Conservation (phyloP, 352 stramenopile species). For the Phytophthora pluvialis region DNA sequence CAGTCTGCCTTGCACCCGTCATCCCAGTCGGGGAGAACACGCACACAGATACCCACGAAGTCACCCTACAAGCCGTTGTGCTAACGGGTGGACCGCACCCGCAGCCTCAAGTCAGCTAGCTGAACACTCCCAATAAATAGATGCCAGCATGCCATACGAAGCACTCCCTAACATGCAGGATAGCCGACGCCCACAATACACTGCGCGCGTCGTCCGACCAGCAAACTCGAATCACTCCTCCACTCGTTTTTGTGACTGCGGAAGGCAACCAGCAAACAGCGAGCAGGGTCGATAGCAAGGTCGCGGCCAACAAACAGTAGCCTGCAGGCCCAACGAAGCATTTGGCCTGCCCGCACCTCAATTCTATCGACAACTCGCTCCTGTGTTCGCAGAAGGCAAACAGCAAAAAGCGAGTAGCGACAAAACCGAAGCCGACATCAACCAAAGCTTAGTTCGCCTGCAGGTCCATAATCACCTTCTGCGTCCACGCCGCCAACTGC, state of each 20-base stretch:
- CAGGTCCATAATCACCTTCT: conserved; percentile 78
- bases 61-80: conserved; percentile 17
- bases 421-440: conserved; percentile 17
- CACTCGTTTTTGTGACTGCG: conserved; percentile 31
- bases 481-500: conserved; percentile 76
- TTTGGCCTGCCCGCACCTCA: conserved; percentile 14
- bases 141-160: conserved; percentile 34
- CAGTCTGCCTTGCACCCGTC: conserved; percentile 10
- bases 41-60: conserved; percentile 18
- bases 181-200: conserved; percentile 14
- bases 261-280: conserved; percentile 39
- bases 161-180: conserved; percentile 35
- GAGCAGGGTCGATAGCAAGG: conserved; percentile 17
- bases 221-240: conserved; percentile 14
- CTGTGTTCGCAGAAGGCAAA: conserved; percentile 43
- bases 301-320: conserved; percentile 17
- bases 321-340: conserved; percentile 39
- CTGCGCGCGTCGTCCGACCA: conserved; percentile 12
- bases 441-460: conserved; percentile 51
- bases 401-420: conserved; percentile 18
- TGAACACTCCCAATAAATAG: conserved; percentile 44
- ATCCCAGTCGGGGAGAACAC: conserved; percentile 41
- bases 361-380: conserved; percentile 4
- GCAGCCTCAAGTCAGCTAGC: conserved; percentile 12
- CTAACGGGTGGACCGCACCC: conserved; percentile 9